Evolutionary conservation across 2,329 filamentous ascomycete genomes (phyloP), one percentile per base, ranked within the genome.

Genomic region (Escovopsis sp.): DNA sequence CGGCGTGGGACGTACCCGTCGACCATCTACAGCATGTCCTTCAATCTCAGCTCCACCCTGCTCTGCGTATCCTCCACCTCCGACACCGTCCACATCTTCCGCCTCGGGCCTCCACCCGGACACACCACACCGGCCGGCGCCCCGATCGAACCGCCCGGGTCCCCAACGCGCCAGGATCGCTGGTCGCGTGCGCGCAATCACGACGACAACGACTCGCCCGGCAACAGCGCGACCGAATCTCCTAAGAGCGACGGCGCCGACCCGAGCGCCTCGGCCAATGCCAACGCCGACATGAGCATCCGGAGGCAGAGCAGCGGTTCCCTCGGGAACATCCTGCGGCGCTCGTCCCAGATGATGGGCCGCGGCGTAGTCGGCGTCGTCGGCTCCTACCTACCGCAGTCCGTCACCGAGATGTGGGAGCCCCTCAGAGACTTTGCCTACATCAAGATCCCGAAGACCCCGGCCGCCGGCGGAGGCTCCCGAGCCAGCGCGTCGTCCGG

Each of bases 321-420:
- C 0, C 76, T 96, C 48, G 80, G 88, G 51, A 92, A 79, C 47
- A 82, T 98, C 60, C 70, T 98, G 23, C 76, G 90, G n/a, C 76
- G 88, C 18, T 94, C 90, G 4, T 96, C 88, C 4, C 87, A 96
- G 53, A 83, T 88, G 38, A 88, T 96, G 56, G 82, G 86, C 27
- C 86, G 82, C 42, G 82, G 80, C 17, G 79, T 98, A 39, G 88
- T 84, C 14, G 83, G 84, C 5, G 85, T 85, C 7, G 79, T 94
- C 23, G 87, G 87, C 4, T 86, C 84, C 1, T 98, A 98, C 53
- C 65, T 98, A 2, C 90, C 90, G 0, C 82, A 82, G 49, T 88
- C 87, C 2, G 86, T 98, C 4, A 88, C 88, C 1, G 88, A 96
- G 58, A 94, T 96, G 70, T 96, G 87, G 87, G 90, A 98, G 50